Evolutionary conservation across 2,329 filamentous ascomycete species (phyloP).

Genomic region (Colletotrichum musicola): DNA sequence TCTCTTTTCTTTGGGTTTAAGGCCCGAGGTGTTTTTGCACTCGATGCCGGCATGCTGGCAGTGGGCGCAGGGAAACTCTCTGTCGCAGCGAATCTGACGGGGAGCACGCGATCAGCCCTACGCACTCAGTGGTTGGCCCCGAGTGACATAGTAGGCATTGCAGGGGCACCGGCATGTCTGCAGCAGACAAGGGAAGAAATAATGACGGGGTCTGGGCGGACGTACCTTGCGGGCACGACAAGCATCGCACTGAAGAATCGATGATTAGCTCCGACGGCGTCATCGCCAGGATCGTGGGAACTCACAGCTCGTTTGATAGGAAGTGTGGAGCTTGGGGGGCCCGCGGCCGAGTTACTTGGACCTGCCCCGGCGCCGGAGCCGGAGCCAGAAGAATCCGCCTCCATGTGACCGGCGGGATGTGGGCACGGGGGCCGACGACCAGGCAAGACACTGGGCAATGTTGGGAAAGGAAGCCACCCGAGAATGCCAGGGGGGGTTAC

Average conservation of each 20-base stretch:
- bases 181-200: conserved; percentile 44
- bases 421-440: neutral
- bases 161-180: conserved; percentile 39
- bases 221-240: conserved; percentile 50
- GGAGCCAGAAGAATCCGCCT: conserved; percentile 5
- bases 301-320: conserved; percentile 36
- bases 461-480: neutral
- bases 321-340: conserved; percentile 9
- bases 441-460: neutral
- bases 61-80: conserved; percentile 24
- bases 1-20: conserved; percentile 31
- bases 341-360: neutral
- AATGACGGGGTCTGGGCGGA: conserved; percentile 21
- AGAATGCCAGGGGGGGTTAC: neutral
- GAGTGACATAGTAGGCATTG: conserved; percentile 48
- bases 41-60: conserved; percentile 32
- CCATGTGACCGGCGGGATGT: conserved; percentile 18
- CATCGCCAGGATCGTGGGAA: neutral
- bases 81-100: conserved; percentile 29
- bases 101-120: conserved; percentile 11
- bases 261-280: conserved; percentile 21
- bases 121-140: conserved; percentile 42
- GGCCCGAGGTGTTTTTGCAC: conserved; percentile 26
- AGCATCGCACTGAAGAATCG: conserved; percentile 45
- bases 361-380: conserved; percentile 6